Evolutionary conservation across 148 eudicot genomes (phyloP).

Genomic region (Rhododendron mucronatum): DNA sequence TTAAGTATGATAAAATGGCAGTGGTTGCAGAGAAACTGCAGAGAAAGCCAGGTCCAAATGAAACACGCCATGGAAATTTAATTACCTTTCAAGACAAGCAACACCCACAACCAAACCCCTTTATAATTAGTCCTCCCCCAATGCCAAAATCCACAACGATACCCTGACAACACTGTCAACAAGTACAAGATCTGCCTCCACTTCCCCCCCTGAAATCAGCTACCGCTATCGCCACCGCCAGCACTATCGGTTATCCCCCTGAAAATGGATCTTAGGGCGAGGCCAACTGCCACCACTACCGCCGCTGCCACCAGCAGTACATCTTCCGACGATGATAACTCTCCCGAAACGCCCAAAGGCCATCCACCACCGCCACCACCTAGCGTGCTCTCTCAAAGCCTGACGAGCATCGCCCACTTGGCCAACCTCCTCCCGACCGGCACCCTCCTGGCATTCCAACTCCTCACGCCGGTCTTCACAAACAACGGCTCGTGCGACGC

Average conservation of each 20-base stretch:
- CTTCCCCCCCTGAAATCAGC: neutral
- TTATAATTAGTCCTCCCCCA: neutral
- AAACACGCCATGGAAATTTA: neutral
- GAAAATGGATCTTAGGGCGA: slow-evolving; percentile 27
- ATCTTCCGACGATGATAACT: neutral
- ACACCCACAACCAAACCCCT: neutral
- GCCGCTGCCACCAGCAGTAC: neutral
- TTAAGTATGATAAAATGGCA: too few species aligned
- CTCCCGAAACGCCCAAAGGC: neutral
- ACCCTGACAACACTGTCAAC: neutral
- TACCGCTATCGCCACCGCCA: neutral
- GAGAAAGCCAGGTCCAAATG: neutral
- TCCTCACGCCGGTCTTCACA: slow-evolving; percentile 35
- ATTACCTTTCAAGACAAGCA: neutral
- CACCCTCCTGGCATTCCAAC: slow-evolving; percentile 33
- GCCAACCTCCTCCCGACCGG: slow-evolving; percentile 48
- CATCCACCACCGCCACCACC: neutral
- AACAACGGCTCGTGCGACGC: slow-evolving; percentile 36
- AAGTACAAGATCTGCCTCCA: neutral
- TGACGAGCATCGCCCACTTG: slow-evolving; percentile 31
- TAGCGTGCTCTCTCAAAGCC: neutral
- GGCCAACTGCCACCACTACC: neutral
- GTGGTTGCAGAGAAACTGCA: too few species aligned
- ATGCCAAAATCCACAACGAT: neutral
- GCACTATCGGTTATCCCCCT: neutral